Evolutionary conservation across 345 rosid genomes (phyloP).

Genomic region (Viola odorata): DNA sequence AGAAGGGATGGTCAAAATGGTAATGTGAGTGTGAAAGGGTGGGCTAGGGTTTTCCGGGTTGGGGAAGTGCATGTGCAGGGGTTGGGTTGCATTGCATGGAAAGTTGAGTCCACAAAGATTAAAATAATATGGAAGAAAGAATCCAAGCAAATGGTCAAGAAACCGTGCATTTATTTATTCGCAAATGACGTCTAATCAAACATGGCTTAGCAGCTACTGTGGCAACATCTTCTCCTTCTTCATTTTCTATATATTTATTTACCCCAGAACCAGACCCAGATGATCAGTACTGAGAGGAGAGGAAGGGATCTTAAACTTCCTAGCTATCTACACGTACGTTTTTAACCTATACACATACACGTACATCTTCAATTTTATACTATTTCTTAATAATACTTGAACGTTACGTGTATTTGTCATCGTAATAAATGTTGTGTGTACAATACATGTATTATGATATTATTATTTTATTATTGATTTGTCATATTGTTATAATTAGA

Average conservation of each 20-base stretch:
- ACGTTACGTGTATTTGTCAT: too few species aligned
- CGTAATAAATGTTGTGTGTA: too few species aligned
- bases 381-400: too few species aligned
- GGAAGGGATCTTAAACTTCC: conserved; percentile 11
- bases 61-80: conserved; percentile 58
- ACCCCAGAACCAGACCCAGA: too few species aligned
- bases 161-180: conserved; percentile 48
- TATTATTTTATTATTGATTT: too few species aligned
- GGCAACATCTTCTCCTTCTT: neutral
- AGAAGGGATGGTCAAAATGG: conserved; percentile 37
- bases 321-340: too few species aligned
- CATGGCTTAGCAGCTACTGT: conserved; percentile 49
- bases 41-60: conserved; percentile 29
- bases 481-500: too few species aligned
- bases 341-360: too few species aligned
- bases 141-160: conserved; percentile 56
- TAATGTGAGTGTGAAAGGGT: conserved; percentile 15
- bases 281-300: conserved; percentile 20
- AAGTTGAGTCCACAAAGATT: conserved; percentile 41
- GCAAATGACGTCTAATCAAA: conserved; percentile 49
- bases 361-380: too few species aligned
- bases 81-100: conserved; percentile 68
- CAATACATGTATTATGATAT: too few species aligned
- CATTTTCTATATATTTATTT: neutral
- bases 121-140: conserved; percentile 16